A percentile compares a stretch with the other conserved stretches of the same genome.
phyloP scores from a whole-genome alignment of 345 rosid species.

The Populus tremula region DNA sequence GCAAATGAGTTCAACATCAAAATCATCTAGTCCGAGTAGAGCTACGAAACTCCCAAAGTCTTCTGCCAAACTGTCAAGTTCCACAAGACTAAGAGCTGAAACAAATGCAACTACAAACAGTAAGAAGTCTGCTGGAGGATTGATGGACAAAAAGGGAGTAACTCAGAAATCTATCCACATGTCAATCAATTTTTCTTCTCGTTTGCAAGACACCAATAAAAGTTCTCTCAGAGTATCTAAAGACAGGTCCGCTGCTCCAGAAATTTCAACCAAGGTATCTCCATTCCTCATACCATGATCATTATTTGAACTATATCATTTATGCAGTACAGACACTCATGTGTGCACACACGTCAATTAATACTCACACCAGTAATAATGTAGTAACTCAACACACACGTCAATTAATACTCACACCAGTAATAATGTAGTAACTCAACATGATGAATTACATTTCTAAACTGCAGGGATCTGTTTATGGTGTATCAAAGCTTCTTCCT shows the following conservation, averaged over 20 bases:
- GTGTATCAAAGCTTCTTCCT: conserved; percentile 38
- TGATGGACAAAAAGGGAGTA: conserved; percentile 35
- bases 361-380: not conserved
- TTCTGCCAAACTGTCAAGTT: conserved; percentile 25
- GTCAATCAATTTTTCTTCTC: conserved; percentile 47
- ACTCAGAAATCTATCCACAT: conserved; percentile 40
- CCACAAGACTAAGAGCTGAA: conserved; percentile 34
- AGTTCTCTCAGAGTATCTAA: conserved; percentile 33
- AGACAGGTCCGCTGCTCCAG: conserved; percentile 31
- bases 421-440: not conserved
- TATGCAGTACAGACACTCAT: not conserved
- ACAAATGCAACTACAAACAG: conserved; percentile 13
- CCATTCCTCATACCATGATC: not conserved
- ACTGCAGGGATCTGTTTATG: conserved; percentile 47
- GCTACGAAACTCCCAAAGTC: conserved; percentile 28
- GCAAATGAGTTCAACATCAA: conserved; percentile 30
- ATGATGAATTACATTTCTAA: conserved; percentile 13
- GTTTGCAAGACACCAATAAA: conserved; percentile 29
- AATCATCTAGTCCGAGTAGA: conserved; percentile 24
- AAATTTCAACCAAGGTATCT: conserved; percentile 50
- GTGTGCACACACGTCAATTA: not conserved
- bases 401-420: not conserved
- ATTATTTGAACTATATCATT: not conserved
- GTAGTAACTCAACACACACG: not conserved
- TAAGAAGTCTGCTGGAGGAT: conserved; percentile 24